phyloP scores from a whole-genome alignment of 257 asterid species.

The Lavandula angustifolia region DNA sequence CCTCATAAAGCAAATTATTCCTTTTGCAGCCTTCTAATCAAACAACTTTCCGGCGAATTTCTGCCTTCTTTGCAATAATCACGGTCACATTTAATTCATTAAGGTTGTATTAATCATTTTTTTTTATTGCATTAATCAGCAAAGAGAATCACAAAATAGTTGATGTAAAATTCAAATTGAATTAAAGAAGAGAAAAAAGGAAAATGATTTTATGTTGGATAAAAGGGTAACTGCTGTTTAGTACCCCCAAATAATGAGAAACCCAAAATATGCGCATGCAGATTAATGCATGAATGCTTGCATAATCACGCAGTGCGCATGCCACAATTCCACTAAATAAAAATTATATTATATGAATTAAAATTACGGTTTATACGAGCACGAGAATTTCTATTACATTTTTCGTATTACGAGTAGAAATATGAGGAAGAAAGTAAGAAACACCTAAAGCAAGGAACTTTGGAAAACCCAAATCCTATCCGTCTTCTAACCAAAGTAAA shows the following conservation, averaged over 20 bases:
- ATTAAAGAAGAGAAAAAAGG: background rate
- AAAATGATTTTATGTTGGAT: background rate
- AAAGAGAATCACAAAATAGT: background rate
- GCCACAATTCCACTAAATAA: conserved; percentile 34
- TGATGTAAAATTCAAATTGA: background rate
- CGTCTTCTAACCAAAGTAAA: conserved; percentile 50
- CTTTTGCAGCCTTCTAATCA: conserved; percentile 45
- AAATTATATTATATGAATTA: background rate
- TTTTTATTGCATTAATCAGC: background rate
- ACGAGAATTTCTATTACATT: too few species aligned
- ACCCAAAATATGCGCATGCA: conserved; percentile 36
- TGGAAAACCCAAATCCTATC: conserved; percentile 54
- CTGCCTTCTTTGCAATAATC: conserved; percentile 15
- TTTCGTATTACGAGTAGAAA: conserved; percentile 46
- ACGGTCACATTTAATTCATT: background rate
- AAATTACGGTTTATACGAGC: conserved; percentile 34
- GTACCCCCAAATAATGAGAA: conserved; percentile 31
- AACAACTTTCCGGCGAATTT: conserved; percentile 30
- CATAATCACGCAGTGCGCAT: conserved; percentile 50
- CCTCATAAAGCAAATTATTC: conserved; percentile 37
- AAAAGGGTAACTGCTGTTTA: background rate
- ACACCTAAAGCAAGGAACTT: conserved; percentile 53
- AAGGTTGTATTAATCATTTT: background rate
- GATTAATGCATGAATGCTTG: conserved; percentile 28
- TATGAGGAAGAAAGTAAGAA: conserved; percentile 59